phyloP scores from a whole-genome alignment of 2,329 filamentous ascomycete species.

The Arthrobotrys megalospora region DNA sequence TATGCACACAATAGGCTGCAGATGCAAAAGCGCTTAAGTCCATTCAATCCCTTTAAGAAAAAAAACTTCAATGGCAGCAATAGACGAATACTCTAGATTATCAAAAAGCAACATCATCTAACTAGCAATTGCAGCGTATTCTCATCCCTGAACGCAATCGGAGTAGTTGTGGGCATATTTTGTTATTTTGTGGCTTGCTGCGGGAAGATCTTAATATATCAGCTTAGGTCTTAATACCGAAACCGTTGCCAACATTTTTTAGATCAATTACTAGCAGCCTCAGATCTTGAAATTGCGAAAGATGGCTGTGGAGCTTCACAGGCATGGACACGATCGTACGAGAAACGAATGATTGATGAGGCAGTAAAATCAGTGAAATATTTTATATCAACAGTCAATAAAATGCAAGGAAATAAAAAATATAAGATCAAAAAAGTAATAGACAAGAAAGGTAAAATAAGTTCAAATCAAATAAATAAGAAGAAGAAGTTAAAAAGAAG shows the following conservation, averaged over 20 bases:
- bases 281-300: too few relatives aligned
- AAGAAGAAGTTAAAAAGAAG: slow-evolving; percentile 8
- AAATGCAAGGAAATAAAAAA: slow-evolving; percentile 13
- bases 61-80: too few relatives aligned
- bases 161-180: too few relatives aligned
- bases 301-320: too few relatives aligned
- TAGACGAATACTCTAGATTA: too few relatives aligned
- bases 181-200: neutral
- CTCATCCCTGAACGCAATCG: too few relatives aligned
- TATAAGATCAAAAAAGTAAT: slow-evolving; percentile 7
- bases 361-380: neutral
- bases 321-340: too few relatives aligned
- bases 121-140: too few relatives aligned
- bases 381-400: slow-evolving; percentile 1
- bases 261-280: neutral
- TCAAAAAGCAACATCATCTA: too few relatives aligned
- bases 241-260: neutral
- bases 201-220: slow-evolving; percentile 11
- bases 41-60: too few relatives aligned
- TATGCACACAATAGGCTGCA: too few relatives aligned
- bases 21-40: too few relatives aligned
- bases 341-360: neutral
- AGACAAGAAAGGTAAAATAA: slow-evolving; percentile 6
- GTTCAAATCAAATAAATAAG: slow-evolving; percentile 15
- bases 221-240: neutral